Evolutionary conservation across 1,284 basidiomycete genomes (phyloP).

Genomic region (Athelia sp.): DNA sequence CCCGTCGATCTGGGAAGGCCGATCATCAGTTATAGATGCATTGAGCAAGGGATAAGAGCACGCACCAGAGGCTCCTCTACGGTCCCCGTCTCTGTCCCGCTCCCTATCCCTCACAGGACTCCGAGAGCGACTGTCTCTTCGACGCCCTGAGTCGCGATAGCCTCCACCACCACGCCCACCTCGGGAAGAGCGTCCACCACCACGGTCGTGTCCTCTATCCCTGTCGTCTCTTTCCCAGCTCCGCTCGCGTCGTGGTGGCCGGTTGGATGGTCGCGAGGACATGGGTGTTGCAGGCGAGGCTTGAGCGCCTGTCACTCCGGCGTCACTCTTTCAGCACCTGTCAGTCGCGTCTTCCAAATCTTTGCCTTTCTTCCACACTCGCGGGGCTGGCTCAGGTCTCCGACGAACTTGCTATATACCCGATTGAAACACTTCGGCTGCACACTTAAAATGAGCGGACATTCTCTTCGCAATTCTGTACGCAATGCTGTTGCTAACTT

Average conservation of each 20-base stretch:
- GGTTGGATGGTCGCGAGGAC: slow-evolving; percentile 49
- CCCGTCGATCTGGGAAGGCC: slow-evolving; percentile 14
- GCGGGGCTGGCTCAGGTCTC: too few relatives aligned
- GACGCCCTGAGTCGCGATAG: slow-evolving; percentile 41
- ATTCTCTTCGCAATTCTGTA: too few relatives aligned
- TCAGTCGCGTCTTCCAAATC: neutral
- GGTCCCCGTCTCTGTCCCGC: slow-evolving; percentile 30
- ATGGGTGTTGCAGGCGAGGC: slow-evolving; percentile 19
- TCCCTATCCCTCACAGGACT: slow-evolving; percentile 38
- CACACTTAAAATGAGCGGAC: too few relatives aligned
- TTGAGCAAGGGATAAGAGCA: neutral
- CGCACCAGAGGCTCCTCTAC: slow-evolving; percentile 34
- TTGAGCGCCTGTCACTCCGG: neutral
- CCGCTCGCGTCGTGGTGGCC: slow-evolving; percentile 58
- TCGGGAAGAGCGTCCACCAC: slow-evolving; percentile 36
- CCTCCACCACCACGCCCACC: slow-evolving; percentile 27
- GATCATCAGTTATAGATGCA: neutral
- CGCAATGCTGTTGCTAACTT: too few relatives aligned
- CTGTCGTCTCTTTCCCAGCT: slow-evolving; percentile 62
- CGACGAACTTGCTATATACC: too few relatives aligned
- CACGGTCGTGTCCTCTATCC: slow-evolving; percentile 22
- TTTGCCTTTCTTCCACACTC: neutral
- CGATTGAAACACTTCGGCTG: too few relatives aligned
- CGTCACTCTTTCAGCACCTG: neutral
- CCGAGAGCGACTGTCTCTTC: slow-evolving; percentile 60